Evolutionary conservation across 192 early-diverging fungal species (phyloP), one percentile per base, ranked within the genome.

Genomic region (Dissophora globulifera): DNA sequence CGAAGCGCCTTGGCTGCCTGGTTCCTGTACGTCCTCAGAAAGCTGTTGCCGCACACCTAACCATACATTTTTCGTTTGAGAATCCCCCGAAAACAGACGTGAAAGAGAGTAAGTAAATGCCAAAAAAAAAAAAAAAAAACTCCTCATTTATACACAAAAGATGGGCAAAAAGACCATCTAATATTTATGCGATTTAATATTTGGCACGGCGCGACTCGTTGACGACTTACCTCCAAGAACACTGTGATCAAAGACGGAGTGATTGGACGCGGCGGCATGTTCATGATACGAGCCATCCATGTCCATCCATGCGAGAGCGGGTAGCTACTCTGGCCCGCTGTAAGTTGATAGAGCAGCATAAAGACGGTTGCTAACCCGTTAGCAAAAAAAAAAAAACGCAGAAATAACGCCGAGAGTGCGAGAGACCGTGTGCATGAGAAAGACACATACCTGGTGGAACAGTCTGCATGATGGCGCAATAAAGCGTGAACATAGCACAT

Each of bases 261-360:
- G 45, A 95, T 88, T 5, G 80, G 74, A 12, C 87, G 81, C 16
- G 88, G 88, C 30, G 83, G 83, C 68, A 92, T 75, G 67, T 93
- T 93, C 16, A 89, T 53, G 0, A 91, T 85, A 12, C 90, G 64
- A 1, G 91, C 83, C 19, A 93, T 59, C 92, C 92, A 95, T 32
- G 60, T 82, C 92, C 92, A 95, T 2, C 74, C 90, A 29, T 90
- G 60, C 1, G 82, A 66, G 8, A 94, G 81, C 1, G 80, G 74
- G 52, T 89, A 82, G 0, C 66, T 54, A 30, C 86, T 81, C 22
- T 78, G 45, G 0, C 84, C 81, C 6, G 74, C 79, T 76, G 65
- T 35, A 40, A 31, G n/a, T n/a, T n/a, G n/a, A n/a, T n/a, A n/a
- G n/a, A n/a, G n/a, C n/a, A n/a, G n/a, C n/a, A n/a, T n/a, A n/a